phyloP scores from a whole-genome alignment of 2,329 filamentous ascomycete species.

The Aspergillus versicolor region DNA sequence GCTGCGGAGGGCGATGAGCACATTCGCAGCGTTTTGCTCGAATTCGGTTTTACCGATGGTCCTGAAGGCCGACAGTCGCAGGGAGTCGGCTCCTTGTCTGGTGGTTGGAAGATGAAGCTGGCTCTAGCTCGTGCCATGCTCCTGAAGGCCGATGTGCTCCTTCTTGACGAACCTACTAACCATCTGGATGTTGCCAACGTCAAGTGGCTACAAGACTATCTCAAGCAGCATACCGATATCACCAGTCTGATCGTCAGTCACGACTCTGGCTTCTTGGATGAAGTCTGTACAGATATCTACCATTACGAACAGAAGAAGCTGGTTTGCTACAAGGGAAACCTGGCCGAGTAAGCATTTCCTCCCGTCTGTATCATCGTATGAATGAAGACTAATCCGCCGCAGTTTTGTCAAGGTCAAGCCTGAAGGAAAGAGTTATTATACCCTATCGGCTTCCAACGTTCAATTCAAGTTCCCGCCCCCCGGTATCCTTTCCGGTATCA shows the following conservation, averaged over 20 bases:
- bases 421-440: slow-evolving; percentile 98
- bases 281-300: slow-evolving; percentile 97
- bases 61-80: slow-evolving; percentile 85
- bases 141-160: slow-evolving; percentile 89
- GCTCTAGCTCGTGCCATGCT: slow-evolving; percentile 95
- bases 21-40: slow-evolving; percentile 78
- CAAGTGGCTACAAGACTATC: slow-evolving; percentile 91
- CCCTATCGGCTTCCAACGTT: slow-evolving; percentile 79
- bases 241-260: slow-evolving; percentile 97
- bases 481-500: slow-evolving; percentile 90
- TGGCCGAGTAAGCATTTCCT: slow-evolving; percentile 35
- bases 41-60: slow-evolving; percentile 91
- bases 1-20: slow-evolving; percentile 74
- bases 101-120: slow-evolving; percentile 99
- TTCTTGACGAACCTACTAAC: slow-evolving; percentile 98
- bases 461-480: slow-evolving; percentile 98
- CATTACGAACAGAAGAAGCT: slow-evolving; percentile 99
- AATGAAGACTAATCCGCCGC: background rate
- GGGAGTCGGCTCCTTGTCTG: slow-evolving; percentile 89
- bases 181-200: slow-evolving; percentile 96
- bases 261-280: slow-evolving; percentile 96
- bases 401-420: slow-evolving; percentile 82
- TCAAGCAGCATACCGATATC: slow-evolving; percentile 93
- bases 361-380: background rate
- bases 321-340: slow-evolving; percentile 52